phyloP scores from a whole-genome alignment of 129 eudicot genomes.

The Erigeron canadensis region DNA sequence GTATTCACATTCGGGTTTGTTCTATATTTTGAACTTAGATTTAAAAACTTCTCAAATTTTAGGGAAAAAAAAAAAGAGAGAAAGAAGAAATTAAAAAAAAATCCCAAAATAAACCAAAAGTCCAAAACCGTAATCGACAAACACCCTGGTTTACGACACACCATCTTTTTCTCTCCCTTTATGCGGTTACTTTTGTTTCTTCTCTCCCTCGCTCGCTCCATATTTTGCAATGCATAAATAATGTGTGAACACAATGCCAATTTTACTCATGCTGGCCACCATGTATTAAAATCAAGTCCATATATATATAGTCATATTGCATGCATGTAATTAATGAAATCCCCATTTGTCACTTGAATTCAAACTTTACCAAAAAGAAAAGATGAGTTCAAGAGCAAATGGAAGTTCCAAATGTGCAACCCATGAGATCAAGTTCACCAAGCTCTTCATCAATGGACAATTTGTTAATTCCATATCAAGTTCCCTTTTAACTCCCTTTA shows the following conservation, averaged over 20 bases:
- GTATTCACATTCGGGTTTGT: too few species aligned
- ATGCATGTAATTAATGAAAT: neutral
- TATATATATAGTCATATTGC: neutral
- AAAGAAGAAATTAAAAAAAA: too few species aligned
- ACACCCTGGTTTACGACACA: neutral
- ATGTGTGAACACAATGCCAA: neutral
- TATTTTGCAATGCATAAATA: neutral
- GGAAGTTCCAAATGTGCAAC: slow-evolving; percentile 7
- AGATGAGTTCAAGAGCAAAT: slow-evolving; percentile 12
- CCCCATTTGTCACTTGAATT: neutral
- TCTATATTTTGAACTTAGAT: too few species aligned
- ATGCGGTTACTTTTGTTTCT: neutral
- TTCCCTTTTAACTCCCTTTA: neutral
- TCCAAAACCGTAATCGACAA: neutral
- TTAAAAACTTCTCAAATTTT: too few species aligned
- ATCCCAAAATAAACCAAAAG: neutral
- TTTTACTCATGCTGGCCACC: neutral
- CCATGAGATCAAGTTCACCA: slow-evolving; percentile 59
- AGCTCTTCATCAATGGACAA: slow-evolving; percentile 72
- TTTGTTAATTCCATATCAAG: slow-evolving; percentile 54
- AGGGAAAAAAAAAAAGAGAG: too few species aligned
- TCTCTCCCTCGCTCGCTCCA: neutral
- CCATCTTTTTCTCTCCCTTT: neutral
- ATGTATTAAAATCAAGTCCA: too few species aligned
- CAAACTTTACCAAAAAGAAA: neutral